phyloP scores from a whole-genome alignment of 805 yeast species.

The Kuraishia capsulata region DNA sequence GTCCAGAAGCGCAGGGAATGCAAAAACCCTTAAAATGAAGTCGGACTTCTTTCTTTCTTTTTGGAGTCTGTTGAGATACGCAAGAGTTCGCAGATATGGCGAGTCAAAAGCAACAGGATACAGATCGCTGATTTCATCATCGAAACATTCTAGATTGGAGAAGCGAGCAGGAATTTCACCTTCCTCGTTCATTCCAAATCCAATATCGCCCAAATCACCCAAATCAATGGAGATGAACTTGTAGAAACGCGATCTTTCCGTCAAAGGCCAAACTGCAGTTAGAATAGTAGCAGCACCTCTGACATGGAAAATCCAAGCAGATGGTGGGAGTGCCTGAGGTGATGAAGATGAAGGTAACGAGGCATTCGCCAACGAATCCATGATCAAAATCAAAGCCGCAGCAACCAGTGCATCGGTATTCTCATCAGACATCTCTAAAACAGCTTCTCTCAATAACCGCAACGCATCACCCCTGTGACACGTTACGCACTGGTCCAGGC shows the following conservation, averaged over 20 bases:
- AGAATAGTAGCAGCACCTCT: conserved; percentile 94
- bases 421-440: conserved; percentile 69
- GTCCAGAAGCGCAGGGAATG: conserved; percentile 88
- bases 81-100: conserved; percentile 81
- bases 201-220: conserved; percentile 78
- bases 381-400: conserved; percentile 76
- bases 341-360: conserved; percentile 43
- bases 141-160: conserved; percentile 72
- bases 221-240: conserved; percentile 77
- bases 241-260: conserved; percentile 56
- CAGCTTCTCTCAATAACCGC: conserved; percentile 74
- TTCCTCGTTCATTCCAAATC: conserved; percentile 16
- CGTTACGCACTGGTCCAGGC: conserved; percentile 74
- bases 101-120: conserved; percentile 80
- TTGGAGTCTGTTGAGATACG: conserved; percentile 76
- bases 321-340: conserved; percentile 69
- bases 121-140: conserved; percentile 72
- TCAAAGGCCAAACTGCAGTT: conserved; percentile 93
- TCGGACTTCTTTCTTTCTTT: conserved; percentile 78
- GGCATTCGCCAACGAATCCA: conserved; percentile 93
- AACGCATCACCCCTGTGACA: conserved; percentile 84
- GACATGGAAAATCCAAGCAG: conserved; percentile 96
- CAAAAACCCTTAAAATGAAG: conserved; percentile 78
- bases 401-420: conserved; percentile 94
- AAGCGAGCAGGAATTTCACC: conserved; percentile 16